These are phyloP conservation scores for Russula sp. DNA, from an alignment of 768 basidiomycete genomes.

Conservation along the genomic window DNA sequence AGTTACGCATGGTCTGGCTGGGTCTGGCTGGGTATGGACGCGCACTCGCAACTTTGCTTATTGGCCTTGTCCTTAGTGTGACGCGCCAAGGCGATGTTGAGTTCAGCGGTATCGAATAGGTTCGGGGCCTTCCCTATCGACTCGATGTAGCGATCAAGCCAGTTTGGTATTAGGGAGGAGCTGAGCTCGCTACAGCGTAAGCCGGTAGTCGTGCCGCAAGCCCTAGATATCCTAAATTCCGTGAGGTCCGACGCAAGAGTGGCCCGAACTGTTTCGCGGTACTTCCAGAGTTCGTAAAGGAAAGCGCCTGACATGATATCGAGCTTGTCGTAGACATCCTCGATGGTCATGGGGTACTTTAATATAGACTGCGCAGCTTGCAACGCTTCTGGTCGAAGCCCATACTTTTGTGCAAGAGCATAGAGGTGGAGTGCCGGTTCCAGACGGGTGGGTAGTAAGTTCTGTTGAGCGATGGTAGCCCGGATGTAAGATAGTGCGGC, in stretches of 20 bases:
- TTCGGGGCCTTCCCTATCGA: not conserved
- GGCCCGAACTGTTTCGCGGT: not conserved
- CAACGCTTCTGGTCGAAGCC: not conserved
- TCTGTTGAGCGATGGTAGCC: not conserved
- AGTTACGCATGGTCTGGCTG: not conserved
- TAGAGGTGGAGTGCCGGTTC: not conserved
- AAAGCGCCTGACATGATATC: not conserved
- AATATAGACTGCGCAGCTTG: not conserved
- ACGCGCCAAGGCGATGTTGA: not conserved
- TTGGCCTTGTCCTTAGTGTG: not conserved
- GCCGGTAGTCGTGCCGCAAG: not conserved
- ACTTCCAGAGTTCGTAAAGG: constrained; percentile 18
- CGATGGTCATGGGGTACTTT: not conserved
- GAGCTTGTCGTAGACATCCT: not conserved
- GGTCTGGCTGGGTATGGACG: not conserved
- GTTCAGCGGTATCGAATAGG: not conserved
- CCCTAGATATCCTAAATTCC: not conserved
- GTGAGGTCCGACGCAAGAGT: not conserved
- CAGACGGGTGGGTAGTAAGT: not conserved
- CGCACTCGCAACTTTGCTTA: not conserved
- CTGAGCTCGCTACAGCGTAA: not conserved
- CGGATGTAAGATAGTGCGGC: not conserved
- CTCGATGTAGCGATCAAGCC: constrained; percentile 1
- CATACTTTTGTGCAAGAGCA: constrained; percentile 10
- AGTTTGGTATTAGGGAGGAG: not conserved